Evolutionary conservation across 345 rosid species (phyloP).

Genomic region (Lenwebbia sp.): DNA sequence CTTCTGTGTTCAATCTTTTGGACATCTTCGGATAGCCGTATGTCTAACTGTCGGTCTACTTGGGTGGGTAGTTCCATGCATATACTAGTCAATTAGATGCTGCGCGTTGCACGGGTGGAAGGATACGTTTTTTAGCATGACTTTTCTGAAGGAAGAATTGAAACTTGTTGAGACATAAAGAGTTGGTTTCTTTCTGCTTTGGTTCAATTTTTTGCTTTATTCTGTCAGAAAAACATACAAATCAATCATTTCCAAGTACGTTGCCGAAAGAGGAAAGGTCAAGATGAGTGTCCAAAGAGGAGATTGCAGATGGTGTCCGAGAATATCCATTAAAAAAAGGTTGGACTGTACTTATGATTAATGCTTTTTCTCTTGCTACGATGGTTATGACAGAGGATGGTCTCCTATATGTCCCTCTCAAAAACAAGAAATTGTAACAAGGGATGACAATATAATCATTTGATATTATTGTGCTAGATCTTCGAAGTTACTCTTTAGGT

Average conservation of each 20-base stretch:
- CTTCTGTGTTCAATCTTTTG: no score
- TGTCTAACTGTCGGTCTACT: neutral
- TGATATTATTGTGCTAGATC: no score
- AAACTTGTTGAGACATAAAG: neutral
- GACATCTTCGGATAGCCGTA: neutral
- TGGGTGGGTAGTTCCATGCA: neutral
- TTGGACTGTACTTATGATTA: neutral
- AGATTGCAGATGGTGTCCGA: neutral
- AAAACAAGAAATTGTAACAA: no score
- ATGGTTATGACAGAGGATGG: no score
- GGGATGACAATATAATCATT: no score
- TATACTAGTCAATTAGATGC: neutral
- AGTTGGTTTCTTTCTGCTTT: neutral
- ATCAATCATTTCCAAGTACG: neutral
- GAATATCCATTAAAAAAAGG: neutral
- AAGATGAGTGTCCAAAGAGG: neutral
- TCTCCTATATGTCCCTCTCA: no score
- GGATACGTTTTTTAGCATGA: no score
- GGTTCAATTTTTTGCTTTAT: neutral
- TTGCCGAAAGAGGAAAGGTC: neutral
- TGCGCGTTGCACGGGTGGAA: no score
- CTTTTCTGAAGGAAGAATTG: neutral
- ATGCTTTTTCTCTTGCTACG: neutral
- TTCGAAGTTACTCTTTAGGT: no score
- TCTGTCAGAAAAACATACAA: neutral